These are phyloP conservation scores for Alternaria solani DNA, from an alignment of 2,329 filamentous ascomycete species.

Conservation along the genomic window DNA sequence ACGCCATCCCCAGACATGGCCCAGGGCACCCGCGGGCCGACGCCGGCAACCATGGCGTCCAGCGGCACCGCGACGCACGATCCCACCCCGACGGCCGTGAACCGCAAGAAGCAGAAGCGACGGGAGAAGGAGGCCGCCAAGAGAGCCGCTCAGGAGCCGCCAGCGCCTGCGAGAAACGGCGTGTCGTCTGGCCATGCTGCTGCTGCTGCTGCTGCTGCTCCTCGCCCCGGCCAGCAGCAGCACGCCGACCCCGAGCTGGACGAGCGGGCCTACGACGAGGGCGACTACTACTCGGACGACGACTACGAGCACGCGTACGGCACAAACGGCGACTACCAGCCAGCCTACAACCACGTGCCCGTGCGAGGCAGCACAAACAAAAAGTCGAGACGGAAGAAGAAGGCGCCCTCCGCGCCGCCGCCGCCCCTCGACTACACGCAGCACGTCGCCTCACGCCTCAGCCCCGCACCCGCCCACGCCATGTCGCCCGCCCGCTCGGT, in stretches of 20 bases:
- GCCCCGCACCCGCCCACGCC: conserved; percentile 51
- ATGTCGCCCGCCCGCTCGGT: conserved; percentile 53
- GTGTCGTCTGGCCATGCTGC: conserved; percentile 18
- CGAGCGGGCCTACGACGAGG: conserved; percentile 47
- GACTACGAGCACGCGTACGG: conserved; percentile 46
- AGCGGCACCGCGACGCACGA: conserved; percentile 53
- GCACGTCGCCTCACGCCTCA: conserved; percentile 42
- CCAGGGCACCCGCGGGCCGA: conserved; percentile 43
- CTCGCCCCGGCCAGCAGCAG: conserved; percentile 33
- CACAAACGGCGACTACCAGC: conserved; percentile 43
- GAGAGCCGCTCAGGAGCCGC: conserved; percentile 50
- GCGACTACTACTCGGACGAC: conserved; percentile 54
- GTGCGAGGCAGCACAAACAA: conserved; percentile 33
- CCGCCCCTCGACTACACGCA: conserved; percentile 41
- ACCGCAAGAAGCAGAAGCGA: conserved; percentile 95
- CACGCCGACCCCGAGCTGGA: conserved; percentile 57
- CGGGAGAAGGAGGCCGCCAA: conserved; percentile 83
- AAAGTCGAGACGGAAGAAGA: conserved; percentile 76
- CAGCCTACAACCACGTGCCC: conserved; percentile 35
- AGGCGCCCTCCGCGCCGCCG: conserved; percentile 51
- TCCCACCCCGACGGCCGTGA: conserved; percentile 64
- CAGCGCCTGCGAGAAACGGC: conserved; percentile 40
- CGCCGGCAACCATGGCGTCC: conserved; percentile 41
- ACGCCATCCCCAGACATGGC: conserved; percentile 38
- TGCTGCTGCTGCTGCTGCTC: conserved; percentile 12